Base-by-base conservation (phyloP, 305 asterid species). In the Nicotiana rustica region DNA sequence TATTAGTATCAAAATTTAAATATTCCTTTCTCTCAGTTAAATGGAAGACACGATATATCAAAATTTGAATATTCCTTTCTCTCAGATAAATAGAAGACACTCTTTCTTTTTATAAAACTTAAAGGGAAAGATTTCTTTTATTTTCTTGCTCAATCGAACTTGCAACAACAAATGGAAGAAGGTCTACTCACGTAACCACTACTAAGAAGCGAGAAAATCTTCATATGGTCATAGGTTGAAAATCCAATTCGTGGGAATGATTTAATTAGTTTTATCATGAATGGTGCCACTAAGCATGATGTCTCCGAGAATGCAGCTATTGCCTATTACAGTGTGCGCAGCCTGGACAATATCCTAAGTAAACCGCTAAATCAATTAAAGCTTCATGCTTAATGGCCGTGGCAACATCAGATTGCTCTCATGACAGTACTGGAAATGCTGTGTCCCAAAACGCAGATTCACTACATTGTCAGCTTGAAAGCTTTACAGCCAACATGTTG, bases 401-500 rank as follows among this genome's bases (percentile, higher is more conserved):
- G 55, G 29, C 13, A 67, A 67, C 76, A 35, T 67, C 76, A 36
- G 55, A 35, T 36, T 15, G 52, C 6, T 67, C 52, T 67, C 76
- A 17, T 17, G 76, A 15, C 29, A 38, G 77, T 68, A 68, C 77
- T 68, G 56, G 15, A 9, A n/a, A 68, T 36, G 77, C 2, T 1
- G 21, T 68, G 77, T 68, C 15, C 52, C 21, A 8, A 29, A 36
- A 67, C 75, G 15, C 47, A 67, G 52, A 15, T 67, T 35, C 75
- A 67, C 75, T 35, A 7, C 49, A 67, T 35, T 67, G 7, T 68
- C 55, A 36, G 56, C 56, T 68, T 4, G 31, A 75, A 52, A 29
- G 56, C 80, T 76, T 55, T 76, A 52, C 66, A 29, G 31, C 25
- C 65, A 4, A 62, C 49, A 52, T 17, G 17, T 76, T 55, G 47